Conservation (phyloP, 1,284 basidiomycete genomes). For the Rhizopogon parksii region DNA sequence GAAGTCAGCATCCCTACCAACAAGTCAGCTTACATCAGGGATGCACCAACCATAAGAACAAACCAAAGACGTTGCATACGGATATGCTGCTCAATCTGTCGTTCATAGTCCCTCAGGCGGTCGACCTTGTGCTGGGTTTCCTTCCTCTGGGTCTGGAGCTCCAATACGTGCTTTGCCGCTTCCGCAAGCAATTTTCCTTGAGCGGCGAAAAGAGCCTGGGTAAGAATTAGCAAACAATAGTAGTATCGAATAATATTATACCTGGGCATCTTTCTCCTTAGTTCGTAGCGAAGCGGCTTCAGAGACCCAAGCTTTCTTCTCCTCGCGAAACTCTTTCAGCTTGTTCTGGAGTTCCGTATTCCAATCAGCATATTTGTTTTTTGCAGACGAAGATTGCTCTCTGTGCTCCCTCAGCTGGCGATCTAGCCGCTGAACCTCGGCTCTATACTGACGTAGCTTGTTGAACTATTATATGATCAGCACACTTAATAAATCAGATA, state of each 20-base stretch:
- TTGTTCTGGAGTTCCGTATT: conserved; percentile 63
- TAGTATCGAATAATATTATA: conserved; percentile 20
- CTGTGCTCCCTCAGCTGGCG: conserved; percentile 58
- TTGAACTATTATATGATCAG: conserved; percentile 50
- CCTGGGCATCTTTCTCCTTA: conserved; percentile 58
- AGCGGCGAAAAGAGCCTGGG: conserved; percentile 58
- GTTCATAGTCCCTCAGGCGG: conserved; percentile 64
- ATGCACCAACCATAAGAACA: conserved; percentile 13
- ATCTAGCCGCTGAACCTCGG: conserved; percentile 55
- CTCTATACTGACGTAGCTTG: conserved; percentile 65
- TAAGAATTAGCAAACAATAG: conserved; percentile 8
- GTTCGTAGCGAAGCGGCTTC: conserved; percentile 59
- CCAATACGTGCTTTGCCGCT: conserved; percentile 52
- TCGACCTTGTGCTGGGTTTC: conserved; percentile 70
- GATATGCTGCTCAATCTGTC: conserved; percentile 64
- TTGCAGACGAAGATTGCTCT: conserved; percentile 53
- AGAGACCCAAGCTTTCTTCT: conserved; percentile 58
- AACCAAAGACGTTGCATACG: conserved; percentile 68
- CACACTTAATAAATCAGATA: neutral
- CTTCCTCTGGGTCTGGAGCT: conserved; percentile 58
- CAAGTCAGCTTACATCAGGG: conserved; percentile 4
- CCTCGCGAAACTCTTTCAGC: conserved; percentile 56
- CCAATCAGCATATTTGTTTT: conserved; percentile 67
- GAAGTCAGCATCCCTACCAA: conserved; percentile 64
- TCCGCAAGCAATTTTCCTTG: conserved; percentile 61